Conservation (phyloP, 306 rosid genomes). For the Rosa rugosa region DNA sequence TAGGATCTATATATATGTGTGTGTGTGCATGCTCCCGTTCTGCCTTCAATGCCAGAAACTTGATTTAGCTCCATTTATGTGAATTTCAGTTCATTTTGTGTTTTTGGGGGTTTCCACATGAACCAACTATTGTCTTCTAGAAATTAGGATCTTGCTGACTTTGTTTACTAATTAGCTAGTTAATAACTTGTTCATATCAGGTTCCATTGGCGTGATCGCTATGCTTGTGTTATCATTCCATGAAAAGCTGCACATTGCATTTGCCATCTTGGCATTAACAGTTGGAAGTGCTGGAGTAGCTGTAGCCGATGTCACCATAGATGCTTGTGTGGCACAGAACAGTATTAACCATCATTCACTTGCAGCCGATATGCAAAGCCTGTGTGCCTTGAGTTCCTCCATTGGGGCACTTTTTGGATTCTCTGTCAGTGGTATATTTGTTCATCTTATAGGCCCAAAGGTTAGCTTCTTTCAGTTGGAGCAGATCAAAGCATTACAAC, state of each 20-base stretch:
- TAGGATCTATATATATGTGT: too few species aligned
- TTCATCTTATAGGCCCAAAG: slow-evolving; percentile 87
- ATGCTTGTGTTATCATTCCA: slow-evolving; percentile 69
- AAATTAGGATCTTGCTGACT: not conserved
- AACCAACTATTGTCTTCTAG: not conserved
- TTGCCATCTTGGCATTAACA: slow-evolving; percentile 71
- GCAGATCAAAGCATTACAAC: slow-evolving; percentile 5
- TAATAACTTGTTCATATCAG: slow-evolving; percentile 38
- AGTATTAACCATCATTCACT: slow-evolving; percentile 70
- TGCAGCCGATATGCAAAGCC: slow-evolving; percentile 94
- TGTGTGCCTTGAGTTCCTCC: slow-evolving; percentile 84
- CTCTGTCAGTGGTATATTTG: slow-evolving; percentile 79
- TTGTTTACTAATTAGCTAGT: slow-evolving; percentile 17
- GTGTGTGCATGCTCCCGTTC: too few species aligned
- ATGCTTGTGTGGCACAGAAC: slow-evolving; percentile 96
- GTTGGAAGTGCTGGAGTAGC: slow-evolving; percentile 85
- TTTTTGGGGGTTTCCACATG: not conserved
- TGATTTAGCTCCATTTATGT: not conserved
- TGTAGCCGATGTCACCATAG: slow-evolving; percentile 92
- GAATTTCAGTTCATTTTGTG: not conserved
- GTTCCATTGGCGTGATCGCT: slow-evolving; percentile 57
- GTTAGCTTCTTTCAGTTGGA: slow-evolving; percentile 41
- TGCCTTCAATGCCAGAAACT: not conserved
- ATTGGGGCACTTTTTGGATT: slow-evolving; percentile 82
- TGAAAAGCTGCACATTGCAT: slow-evolving; percentile 63